Evolutionary conservation across 208 protist species (phyloP).

Genomic region (Tetramitus jugosus): DNA sequence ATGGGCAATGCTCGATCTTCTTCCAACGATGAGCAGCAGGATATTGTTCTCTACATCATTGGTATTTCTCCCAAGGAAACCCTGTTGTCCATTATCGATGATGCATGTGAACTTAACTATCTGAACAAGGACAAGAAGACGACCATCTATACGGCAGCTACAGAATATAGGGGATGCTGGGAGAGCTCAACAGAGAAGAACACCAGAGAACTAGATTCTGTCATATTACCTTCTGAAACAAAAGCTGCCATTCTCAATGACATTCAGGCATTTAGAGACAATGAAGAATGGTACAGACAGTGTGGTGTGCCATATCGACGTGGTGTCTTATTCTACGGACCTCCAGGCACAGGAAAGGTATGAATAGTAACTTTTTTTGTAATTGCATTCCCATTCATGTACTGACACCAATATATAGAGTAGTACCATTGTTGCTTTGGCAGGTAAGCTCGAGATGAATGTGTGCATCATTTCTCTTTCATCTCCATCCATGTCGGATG

Average conservation of each 20-base stretch:
- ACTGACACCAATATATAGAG: no score
- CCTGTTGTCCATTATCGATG: conserved; percentile 37
- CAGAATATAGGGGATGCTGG: conserved; percentile 58
- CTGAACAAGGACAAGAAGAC: conserved; percentile 62
- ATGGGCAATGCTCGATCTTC: no score
- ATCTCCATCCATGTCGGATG: conserved; percentile 67
- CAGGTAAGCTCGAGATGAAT: conserved; percentile 71
- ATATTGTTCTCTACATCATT: not conserved
- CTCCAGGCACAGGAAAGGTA: conserved; percentile 88
- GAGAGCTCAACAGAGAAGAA: conserved; percentile 51
- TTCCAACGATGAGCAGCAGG: not conserved
- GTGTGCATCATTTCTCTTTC: conserved; percentile 83
- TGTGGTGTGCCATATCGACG: conserved; percentile 86
- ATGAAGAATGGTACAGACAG: conserved; percentile 68
- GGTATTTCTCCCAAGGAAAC: not conserved
- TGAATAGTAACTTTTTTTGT: no score
- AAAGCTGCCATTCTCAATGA: conserved; percentile 58
- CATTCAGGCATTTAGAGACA: conserved; percentile 64
- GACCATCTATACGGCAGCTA: conserved; percentile 70
- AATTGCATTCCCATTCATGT: no score
- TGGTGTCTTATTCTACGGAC: conserved; percentile 84
- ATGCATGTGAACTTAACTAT: conserved; percentile 52
- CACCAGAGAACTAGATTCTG: conserved; percentile 68
- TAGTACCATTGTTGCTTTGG: conserved; percentile 77
- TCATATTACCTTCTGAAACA: no score